Percentiles rank a stretch among this genome's conserved stretches.
Evolutionary conservation across 106 monocot genomes (phyloP).

Genomic region (Cymbidium sinense): DNA sequence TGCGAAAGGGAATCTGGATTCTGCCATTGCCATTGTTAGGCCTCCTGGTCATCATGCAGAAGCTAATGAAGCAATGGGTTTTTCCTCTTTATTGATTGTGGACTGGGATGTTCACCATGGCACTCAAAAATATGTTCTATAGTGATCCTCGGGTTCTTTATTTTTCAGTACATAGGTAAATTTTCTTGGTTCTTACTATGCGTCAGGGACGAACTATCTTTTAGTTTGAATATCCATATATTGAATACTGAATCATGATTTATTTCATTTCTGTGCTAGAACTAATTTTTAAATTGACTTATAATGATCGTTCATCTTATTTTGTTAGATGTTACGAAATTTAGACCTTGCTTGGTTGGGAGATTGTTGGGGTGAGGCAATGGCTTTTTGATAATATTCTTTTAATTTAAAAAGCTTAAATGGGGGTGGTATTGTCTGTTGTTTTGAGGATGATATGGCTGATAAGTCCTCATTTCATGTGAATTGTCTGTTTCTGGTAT

Average conservation of each 20-base stretch:
- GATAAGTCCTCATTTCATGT: too few species aligned
- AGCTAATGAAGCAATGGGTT: conserved; percentile 80
- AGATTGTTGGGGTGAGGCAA: neutral
- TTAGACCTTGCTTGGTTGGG: neutral
- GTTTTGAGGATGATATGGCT: too few species aligned
- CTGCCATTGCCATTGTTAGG: conserved; percentile 82
- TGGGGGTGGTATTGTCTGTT: too few species aligned
- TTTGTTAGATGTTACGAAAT: neutral
- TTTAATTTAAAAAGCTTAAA: too few species aligned
- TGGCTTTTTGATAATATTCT: neutral
- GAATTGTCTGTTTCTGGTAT: too few species aligned
- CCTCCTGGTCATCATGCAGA: conserved; percentile 99
- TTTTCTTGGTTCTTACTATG: too few species aligned
- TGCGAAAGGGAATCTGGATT: conserved; percentile 62
- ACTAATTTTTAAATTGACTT: neutral
- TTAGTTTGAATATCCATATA: neutral
- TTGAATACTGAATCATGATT: neutral
- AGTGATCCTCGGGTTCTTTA: conserved; percentile 80
- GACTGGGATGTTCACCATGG: conserved; percentile 99
- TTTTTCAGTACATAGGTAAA: conserved; percentile 97
- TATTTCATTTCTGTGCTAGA: neutral
- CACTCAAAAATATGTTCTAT: conserved; percentile 89
- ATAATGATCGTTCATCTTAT: neutral
- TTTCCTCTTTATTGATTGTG: conserved; percentile 91
- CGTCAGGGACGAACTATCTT: neutral